Evolutionary conservation across 441 rosid genomes (phyloP).

Genomic region (Mallotus japonicus): DNA sequence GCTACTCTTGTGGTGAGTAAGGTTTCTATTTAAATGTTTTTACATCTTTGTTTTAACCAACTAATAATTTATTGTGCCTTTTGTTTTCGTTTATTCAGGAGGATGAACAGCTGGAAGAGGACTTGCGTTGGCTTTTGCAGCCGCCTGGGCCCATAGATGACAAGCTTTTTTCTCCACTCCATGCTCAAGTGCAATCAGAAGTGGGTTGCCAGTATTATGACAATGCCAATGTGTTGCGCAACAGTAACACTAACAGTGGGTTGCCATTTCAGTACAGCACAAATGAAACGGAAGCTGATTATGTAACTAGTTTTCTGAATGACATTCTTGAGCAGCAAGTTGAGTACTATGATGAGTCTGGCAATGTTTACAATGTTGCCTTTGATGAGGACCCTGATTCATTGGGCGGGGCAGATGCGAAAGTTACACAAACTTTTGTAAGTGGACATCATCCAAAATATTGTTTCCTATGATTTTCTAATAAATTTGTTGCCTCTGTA

Average conservation of each 20-base stretch:
- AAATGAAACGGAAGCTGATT: slow-evolving; percentile 35
- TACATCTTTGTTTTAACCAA: neutral
- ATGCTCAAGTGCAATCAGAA: slow-evolving; percentile 39
- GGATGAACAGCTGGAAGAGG: slow-evolving; percentile 34
- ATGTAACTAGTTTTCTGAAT: slow-evolving; percentile 42
- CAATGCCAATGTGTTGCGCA: slow-evolving; percentile 15
- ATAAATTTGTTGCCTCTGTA: neutral
- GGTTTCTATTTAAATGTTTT: neutral
- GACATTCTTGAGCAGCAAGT: slow-evolving; percentile 39
- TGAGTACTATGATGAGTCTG: slow-evolving; percentile 30
- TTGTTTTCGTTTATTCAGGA: slow-evolving; percentile 24
- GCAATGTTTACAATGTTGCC: slow-evolving; percentile 2
- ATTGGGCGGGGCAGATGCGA: slow-evolving; percentile 21
- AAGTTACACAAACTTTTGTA: slow-evolving; percentile 29
- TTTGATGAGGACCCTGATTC: slow-evolving; percentile 17
- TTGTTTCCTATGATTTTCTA: neutral
- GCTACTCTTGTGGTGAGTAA: slow-evolving; percentile 40
- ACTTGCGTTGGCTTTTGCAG: slow-evolving; percentile 28
- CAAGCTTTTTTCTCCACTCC: slow-evolving; percentile 47
- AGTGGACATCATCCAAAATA: slow-evolving; percentile 20
- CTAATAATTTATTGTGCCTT: neutral
- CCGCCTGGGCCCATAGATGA: slow-evolving; percentile 29
- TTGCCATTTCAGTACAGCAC: slow-evolving; percentile 22
- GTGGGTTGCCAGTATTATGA: slow-evolving; percentile 33
- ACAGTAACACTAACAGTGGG: slow-evolving; percentile 17